phyloP scores from a whole-genome alignment of 768 basidiomycete species.

The Suillus americanus region DNA sequence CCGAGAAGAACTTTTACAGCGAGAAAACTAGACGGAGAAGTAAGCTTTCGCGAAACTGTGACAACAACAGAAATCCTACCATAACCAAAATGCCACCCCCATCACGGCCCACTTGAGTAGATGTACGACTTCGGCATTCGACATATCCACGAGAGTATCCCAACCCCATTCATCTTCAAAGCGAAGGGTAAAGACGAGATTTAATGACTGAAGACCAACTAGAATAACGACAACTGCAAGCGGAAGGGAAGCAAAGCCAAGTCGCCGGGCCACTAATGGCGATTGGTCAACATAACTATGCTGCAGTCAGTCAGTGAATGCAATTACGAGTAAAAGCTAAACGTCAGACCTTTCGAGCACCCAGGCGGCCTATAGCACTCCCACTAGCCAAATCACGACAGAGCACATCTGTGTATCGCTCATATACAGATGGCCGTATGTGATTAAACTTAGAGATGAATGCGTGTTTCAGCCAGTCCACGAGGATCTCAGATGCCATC shows the following conservation, averaged over 20 bases:
- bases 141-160: constrained; percentile 33
- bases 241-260: constrained; percentile 93
- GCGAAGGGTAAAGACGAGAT: constrained; percentile 55
- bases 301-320: constrained; percentile 34
- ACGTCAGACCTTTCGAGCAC: constrained; percentile 62
- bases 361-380: constrained; percentile 65
- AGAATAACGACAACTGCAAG: constrained; percentile 82
- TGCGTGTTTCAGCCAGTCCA: constrained; percentile 99
- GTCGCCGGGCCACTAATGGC: constrained; percentile 86
- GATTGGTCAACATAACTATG: constrained; percentile 95
- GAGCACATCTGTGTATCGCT: constrained; percentile 91
- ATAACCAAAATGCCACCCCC: constrained; percentile 76
- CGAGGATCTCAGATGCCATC: constrained; percentile 86
- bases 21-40: constrained; percentile 54
- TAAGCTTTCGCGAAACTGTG: neutral
- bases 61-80: constrained; percentile 50
- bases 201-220: constrained; percentile 71
- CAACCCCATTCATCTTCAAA: constrained; percentile 39
- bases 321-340: neutral
- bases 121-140: constrained; percentile 49
- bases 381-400: constrained; percentile 89
- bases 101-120: constrained; percentile 66
- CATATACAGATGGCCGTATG: constrained; percentile 92
- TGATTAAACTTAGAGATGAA: constrained; percentile 99
- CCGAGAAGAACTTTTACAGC: constrained; percentile 93